phyloP scores from a whole-genome alignment of 345 rosid genomes.

The Populus nigra region DNA sequence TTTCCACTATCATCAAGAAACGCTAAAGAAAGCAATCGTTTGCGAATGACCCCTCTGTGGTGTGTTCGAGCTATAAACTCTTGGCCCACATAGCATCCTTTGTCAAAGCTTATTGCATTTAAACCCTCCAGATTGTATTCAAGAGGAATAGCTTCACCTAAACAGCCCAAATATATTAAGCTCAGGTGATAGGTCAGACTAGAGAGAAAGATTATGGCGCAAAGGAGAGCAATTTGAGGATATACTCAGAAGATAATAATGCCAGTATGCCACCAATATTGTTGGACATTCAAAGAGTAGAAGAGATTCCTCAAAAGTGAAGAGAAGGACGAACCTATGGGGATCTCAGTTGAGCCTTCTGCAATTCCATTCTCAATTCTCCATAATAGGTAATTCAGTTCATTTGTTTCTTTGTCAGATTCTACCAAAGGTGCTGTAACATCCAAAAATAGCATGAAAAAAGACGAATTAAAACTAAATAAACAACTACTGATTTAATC shows the following conservation, averaged over 20 bases:
- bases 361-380: slow-evolving; percentile 85
- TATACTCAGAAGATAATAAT: not conserved
- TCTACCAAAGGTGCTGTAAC: slow-evolving; percentile 81
- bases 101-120: slow-evolving; percentile 88
- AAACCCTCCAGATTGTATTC: slow-evolving; percentile 84
- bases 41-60: slow-evolving; percentile 79
- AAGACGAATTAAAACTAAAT: not conserved
- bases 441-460: not conserved
- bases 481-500: slow-evolving; percentile 10
- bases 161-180: not conserved
- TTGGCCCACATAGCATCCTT: slow-evolving; percentile 96
- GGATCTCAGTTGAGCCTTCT: slow-evolving; percentile 85
- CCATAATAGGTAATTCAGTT: slow-evolving; percentile 61
- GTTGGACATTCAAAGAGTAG: not conserved
- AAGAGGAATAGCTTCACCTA: slow-evolving; percentile 91
- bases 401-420: slow-evolving; percentile 73
- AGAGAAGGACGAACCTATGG: slow-evolving; percentile 52
- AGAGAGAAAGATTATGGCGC: not conserved
- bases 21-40: slow-evolving; percentile 69
- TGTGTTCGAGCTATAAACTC: slow-evolving; percentile 94
- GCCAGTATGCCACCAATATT: not conserved
- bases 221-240: not conserved
- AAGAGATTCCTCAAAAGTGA: not conserved
- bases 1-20: slow-evolving; percentile 53
- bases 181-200: not conserved